Evolutionary conservation across 257 asterid genomes (phyloP), one percentile per base, ranked within the genome.

Genomic region (Oldenlandia corymbosa): DNA sequence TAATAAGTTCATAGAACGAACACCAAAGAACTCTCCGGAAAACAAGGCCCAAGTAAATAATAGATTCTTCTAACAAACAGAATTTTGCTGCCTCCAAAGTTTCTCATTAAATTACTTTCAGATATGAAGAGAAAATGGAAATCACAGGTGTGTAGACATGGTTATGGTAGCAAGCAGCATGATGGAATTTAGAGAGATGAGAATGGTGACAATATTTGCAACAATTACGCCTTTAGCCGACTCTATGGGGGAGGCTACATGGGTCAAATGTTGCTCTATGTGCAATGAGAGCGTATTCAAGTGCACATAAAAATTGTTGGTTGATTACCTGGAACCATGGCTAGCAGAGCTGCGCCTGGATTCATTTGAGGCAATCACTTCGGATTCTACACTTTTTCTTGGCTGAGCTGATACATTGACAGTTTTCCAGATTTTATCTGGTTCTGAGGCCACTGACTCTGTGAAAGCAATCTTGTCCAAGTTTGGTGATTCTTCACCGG

Each of bases 301-400:
- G 16, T 28, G 1, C 6, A 24, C 26, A 16, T 17, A 24, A 23
- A 52, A 26, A 24, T 18, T 23, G 9, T 23, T 51, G 7, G 32
- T 14, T 32, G 39, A 59, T 72, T 83, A 90, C 97, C 95, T 87
- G 75, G 88, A 81, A 36, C 75, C 76, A 58, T 71, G 84, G 77
- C 76, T 70, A 26, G 69, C 78, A 20, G 79, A 75, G 82, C 73
- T 81, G 75, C 68, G 78, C 69, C 88, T 79, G 31, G 78, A 72
- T 70, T 76, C 84, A 49, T 60, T 16, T 17, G 73, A 43, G 30
- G 67, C 36, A 51, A 59, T 67, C 67, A 56, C 46, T 51, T 77
- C 82, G 26, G 78, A 53, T 51, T 77, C 59, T 47, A 59, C 76
- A 18, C 56, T 51, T 65, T 48, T 64, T 0, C 64, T 42, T 46